Percentiles rank a stretch among this genome's conserved stretches.
Conservation (phyloP, 176 grass and related monocot genomes). For the Triticum turgidum region DNA sequence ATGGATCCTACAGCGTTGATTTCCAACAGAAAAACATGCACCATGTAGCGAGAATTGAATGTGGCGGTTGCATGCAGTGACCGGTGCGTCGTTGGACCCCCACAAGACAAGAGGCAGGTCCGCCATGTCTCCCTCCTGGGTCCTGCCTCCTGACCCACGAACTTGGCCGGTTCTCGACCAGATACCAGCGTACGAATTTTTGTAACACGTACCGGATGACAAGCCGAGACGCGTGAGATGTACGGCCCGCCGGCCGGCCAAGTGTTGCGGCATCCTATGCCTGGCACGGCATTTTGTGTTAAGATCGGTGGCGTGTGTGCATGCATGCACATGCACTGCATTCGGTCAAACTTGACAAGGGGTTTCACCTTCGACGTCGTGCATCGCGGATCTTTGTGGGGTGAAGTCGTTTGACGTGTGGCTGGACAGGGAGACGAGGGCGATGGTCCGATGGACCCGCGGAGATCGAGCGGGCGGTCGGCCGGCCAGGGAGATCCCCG, state of each 20-base stretch:
- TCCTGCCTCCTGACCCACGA: neutral
- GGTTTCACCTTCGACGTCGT: neutral
- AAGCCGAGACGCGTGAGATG: neutral
- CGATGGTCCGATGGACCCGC: neutral
- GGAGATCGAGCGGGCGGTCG: neutral
- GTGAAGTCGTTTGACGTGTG: neutral
- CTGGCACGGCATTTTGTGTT: neutral
- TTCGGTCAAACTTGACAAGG: neutral
- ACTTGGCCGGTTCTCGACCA: neutral
- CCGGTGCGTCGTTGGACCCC: neutral
- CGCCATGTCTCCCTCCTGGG: neutral
- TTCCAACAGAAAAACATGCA: slow-evolving; percentile 20
- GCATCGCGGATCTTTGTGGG: neutral
- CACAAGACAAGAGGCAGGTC: neutral
- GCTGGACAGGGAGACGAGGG: neutral
- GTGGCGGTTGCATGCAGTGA: slow-evolving; percentile 25
- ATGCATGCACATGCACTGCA: neutral
- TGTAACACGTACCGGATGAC: neutral
- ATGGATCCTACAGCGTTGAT: neutral
- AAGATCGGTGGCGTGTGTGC: neutral
- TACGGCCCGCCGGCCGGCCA: neutral
- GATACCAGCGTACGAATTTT: neutral
- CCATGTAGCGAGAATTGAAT: slow-evolving; percentile 11
- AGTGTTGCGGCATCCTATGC: neutral
- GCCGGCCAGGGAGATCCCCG: slow-evolving; percentile 1